Evolutionary conservation across 176 grass and related monocot genomes (phyloP), one percentile per base, ranked within the genome.

Genomic region (Oryza punctata): DNA sequence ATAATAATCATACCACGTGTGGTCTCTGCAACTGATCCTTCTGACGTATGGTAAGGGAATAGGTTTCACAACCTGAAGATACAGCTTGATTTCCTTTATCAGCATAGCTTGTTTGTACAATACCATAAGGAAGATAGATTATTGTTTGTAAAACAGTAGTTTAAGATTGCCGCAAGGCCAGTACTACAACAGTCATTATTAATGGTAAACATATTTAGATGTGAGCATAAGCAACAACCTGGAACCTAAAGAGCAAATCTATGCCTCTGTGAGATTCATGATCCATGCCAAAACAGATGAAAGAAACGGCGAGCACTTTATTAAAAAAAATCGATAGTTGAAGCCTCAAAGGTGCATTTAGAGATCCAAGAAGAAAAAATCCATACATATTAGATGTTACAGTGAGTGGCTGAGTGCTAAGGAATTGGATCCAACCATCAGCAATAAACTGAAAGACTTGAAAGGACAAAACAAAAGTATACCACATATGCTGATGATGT

Each of bases 41-140:
- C 66, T 38, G 77, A 35, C 41, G 80, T 85, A 63, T 73, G 87
- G 57, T 92, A 86, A 85, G 69, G 82, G 81, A 90, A 80, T 71
- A 81, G 85, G 72, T 57, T 88, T 95, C 88, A 87, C 63, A 76
- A 49, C 76, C 91, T 73, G 92, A 91, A 82, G 86, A 50, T 65
- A 86, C 73, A 72, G 16, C 18, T 79, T 88, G 85, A 67, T 86
- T 87, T 71, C 77, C 87, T 63, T 81, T 86, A 43, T 84, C 87
- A 84, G 85, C 70, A 78, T 90, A 88, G 12, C 89, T 67, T 72
- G 68, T 90, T 28, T 94, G 94, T 72, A 94, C 79, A 70, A 94
- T 97, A 67, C n/a, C 90, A 79, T 16, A 54, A 54, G 45, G 12
- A 47, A 47, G 16, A 19, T 0, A 54, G 16, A 54, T 54, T 54